These are phyloP conservation scores for Teratosphaeria gauchensis DNA, from an alignment of 2,329 filamentous ascomycete species.

Conservation along the genomic window DNA sequence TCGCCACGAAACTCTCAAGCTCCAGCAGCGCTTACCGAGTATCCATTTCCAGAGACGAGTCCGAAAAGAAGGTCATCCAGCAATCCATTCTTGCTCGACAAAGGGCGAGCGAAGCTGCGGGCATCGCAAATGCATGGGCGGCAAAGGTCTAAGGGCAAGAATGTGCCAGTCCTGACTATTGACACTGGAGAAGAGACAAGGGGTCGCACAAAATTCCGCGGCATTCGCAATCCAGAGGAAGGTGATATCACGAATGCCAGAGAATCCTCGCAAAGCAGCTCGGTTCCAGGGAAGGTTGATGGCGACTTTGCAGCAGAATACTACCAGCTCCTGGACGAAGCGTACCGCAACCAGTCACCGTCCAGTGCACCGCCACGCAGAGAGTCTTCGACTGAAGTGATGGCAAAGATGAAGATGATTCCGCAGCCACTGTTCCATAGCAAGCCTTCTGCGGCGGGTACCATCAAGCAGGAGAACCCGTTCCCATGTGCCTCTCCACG, in stretches of 20 bases:
- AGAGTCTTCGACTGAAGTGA: conserved; percentile 14
- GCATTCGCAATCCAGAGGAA: conserved; percentile 4
- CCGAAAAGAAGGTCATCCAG: background rate
- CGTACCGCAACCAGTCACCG: background rate
- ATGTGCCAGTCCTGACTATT: background rate
- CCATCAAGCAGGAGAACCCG: background rate
- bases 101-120: background rate
- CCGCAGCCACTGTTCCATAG: conserved; percentile 22
- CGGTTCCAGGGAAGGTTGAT: conserved; percentile 1
- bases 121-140: background rate
- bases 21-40: background rate
- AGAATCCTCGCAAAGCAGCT: background rate
- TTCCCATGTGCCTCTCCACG: background rate
- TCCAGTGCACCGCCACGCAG: background rate
- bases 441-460: conserved; percentile 5
- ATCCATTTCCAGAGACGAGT: background rate
- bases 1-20: background rate
- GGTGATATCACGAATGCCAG: conserved; percentile 4
- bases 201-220: background rate
- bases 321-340: conserved; percentile 15
- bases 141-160: background rate
- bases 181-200: background rate
- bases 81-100: background rate
- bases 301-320: conserved; percentile 15
- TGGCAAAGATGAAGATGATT: conserved; percentile 23